These are phyloP conservation scores for Spergularia azorica DNA, from an alignment of 179 eudicot species.

Conservation along the genomic window DNA sequence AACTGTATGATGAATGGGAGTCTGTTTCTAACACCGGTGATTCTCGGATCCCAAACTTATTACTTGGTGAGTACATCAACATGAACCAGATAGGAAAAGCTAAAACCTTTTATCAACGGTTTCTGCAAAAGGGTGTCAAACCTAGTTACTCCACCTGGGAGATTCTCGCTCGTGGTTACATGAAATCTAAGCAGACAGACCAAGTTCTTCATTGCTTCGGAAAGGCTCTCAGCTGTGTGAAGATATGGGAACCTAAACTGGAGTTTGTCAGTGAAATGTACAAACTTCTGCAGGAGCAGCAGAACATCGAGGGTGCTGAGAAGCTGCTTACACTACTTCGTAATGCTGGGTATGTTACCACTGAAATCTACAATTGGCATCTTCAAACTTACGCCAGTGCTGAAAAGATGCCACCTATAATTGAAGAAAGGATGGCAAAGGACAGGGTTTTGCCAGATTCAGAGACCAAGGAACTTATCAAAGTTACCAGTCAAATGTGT, in stretches of 20 bases:
- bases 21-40: constrained; percentile 61
- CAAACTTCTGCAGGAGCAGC: constrained; percentile 52
- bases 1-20: constrained; percentile 74
- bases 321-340: constrained; percentile 56
- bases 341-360: constrained; percentile 63
- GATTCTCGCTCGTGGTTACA: constrained; percentile 79
- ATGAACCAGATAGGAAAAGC: constrained; percentile 56
- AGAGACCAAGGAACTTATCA: constrained; percentile 61
- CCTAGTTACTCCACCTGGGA: constrained; percentile 90
- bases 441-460: constrained; percentile 61
- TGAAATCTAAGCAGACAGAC: constrained; percentile 53
- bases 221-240: constrained; percentile 69
- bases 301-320: constrained; percentile 68
- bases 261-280: constrained; percentile 54
- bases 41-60: constrained; percentile 69
- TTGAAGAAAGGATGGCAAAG: constrained; percentile 78
- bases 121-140: constrained; percentile 53
- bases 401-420: constrained; percentile 68
- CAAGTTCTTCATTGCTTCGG: constrained; percentile 62
- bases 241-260: constrained; percentile 74
- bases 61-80: constrained; percentile 70
- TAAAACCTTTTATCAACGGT: constrained; percentile 45
- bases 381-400: constrained; percentile 73
- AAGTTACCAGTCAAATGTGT: constrained; percentile 62
- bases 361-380: constrained; percentile 70